phyloP scores from a whole-genome alignment of 371 early-diverging fungal genomes.

The Blyttiomyces sp. region DNA sequence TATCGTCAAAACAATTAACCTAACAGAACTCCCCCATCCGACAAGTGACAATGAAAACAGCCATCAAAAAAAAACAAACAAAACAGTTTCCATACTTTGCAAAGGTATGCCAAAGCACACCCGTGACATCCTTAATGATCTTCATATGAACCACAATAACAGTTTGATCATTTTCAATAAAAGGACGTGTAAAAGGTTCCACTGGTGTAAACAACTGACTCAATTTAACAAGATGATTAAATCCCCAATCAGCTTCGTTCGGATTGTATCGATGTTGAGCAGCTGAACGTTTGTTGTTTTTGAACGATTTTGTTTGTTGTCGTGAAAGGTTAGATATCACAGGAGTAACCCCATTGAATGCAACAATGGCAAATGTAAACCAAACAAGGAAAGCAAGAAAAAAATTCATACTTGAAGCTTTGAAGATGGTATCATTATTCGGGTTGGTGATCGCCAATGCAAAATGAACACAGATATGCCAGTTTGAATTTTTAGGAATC shows the following conservation, averaged over 20 bases:
- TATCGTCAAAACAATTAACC: too few relatives aligned
- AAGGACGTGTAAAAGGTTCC: slow-evolving; percentile 52
- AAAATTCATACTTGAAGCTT: slow-evolving; percentile 54
- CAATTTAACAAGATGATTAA: slow-evolving; percentile 72
- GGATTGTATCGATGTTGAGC: slow-evolving; percentile 82
- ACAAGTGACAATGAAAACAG: too few relatives aligned
- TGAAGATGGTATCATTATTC: slow-evolving; percentile 65
- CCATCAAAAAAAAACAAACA: too few relatives aligned
- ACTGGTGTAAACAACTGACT: slow-evolving; percentile 45
- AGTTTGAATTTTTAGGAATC: slow-evolving; percentile 46
- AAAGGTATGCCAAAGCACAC: slow-evolving; percentile 92
- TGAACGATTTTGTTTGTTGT: background rate
- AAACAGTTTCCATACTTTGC: slow-evolving; percentile 72
- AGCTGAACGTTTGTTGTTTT: too few relatives aligned
- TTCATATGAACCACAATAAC: slow-evolving; percentile 76
- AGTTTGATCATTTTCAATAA: slow-evolving; percentile 65
- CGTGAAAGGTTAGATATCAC: background rate
- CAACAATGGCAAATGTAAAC: background rate
- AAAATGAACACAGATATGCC: slow-evolving; percentile 91
- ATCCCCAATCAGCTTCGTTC: slow-evolving; percentile 93
- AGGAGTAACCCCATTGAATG: background rate
- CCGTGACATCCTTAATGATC: slow-evolving; percentile 82
- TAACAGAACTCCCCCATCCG: too few relatives aligned
- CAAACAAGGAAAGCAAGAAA: too few relatives aligned
- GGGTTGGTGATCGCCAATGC: slow-evolving; percentile 75